Percentiles rank a stretch among this genome's conserved stretches.
These are phyloP conservation scores for Parmelia sp. DNA, from an alignment of 495 filamentous ascomycete genomes.

Conservation along the genomic window DNA sequence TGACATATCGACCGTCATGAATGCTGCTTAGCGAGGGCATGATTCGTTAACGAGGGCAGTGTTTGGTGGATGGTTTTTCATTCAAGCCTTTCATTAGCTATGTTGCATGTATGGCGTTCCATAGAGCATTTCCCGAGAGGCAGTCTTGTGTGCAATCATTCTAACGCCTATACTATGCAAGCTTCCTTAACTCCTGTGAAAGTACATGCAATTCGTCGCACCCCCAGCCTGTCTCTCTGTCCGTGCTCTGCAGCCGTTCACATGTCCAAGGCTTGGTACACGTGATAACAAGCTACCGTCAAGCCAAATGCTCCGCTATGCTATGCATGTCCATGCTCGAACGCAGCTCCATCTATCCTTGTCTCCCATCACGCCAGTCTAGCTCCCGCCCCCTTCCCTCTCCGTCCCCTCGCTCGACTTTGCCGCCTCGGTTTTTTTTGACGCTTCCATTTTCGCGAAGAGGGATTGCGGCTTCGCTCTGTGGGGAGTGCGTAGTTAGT, in stretches of 20 bases:
- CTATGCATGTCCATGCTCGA: not conserved
- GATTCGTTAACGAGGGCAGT: not conserved
- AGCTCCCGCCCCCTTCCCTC: not conserved
- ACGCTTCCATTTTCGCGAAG: constrained; percentile 51
- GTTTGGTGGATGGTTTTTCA: not conserved
- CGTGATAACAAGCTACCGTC: not conserved
- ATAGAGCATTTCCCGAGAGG: not conserved
- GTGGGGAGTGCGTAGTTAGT: constrained; percentile 13
- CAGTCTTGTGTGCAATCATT: not conserved
- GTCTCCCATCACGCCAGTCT: not conserved
- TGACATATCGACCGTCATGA: not conserved
- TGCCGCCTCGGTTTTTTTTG: constrained; percentile 38
- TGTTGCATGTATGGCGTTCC: not conserved
- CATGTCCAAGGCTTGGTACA: not conserved
- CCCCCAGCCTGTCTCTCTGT: not conserved
- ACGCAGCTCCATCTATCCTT: not conserved
- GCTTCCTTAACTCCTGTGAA: not conserved
- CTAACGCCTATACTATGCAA: not conserved
- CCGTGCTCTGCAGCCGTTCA: not conserved
- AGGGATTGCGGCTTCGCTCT: constrained; percentile 59
- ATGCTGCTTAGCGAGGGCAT: not conserved
- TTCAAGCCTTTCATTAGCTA: not conserved
- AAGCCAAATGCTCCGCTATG: not conserved
- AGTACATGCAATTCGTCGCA: not conserved
- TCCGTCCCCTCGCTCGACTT: not conserved